A percentile compares a stretch with the other conserved stretches of the same genome.
Evolutionary conservation across 164 flowering plant genomes (phyloP).

Genomic region (Vitis rotundifolia): DNA sequence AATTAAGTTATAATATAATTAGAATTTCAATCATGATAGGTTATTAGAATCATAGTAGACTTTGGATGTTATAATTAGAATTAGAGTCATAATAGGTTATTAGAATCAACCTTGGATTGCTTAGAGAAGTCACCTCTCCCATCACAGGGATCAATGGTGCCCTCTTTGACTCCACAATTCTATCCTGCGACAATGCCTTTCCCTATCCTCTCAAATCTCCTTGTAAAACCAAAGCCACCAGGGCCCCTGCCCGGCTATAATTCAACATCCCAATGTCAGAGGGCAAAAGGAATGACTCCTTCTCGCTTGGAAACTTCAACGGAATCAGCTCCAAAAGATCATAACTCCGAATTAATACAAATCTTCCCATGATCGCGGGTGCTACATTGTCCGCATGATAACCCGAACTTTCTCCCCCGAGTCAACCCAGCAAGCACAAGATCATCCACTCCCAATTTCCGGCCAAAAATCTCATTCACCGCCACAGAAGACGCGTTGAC

Average conservation of each 20-base stretch:
- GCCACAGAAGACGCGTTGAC: constrained; percentile 94
- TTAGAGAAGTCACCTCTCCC: constrained; percentile 48
- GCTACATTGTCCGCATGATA: constrained; percentile 89
- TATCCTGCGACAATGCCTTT: constrained; percentile 71
- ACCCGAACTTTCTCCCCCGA: constrained; percentile 85
- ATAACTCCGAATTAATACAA: constrained; percentile 69
- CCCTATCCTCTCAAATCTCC: constrained; percentile 71
- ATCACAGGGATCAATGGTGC: constrained; percentile 91
- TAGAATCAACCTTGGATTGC: too few species aligned
- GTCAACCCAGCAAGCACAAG: constrained; percentile 79
- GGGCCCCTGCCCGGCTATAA: constrained; percentile 79
- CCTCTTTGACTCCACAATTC: constrained; percentile 79
- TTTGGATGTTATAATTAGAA: too few species aligned
- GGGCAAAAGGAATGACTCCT: constrained; percentile 70
- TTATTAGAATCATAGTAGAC: too few species aligned
- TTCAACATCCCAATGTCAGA: constrained; percentile 76
- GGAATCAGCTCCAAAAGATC: constrained; percentile 62
- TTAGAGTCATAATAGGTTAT: too few species aligned
- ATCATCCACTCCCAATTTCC: constrained; percentile 37
- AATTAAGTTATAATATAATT: too few species aligned
- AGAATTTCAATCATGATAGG: too few species aligned
- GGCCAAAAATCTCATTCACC: constrained; percentile 78
- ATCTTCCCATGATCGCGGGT: constrained; percentile 86
- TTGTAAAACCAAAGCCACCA: constrained; percentile 70
- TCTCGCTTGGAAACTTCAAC: constrained; percentile 59